These are phyloP conservation scores for Sparassis latifolia DNA, from an alignment of 1,284 basidiomycete species.

Conservation along the genomic window DNA sequence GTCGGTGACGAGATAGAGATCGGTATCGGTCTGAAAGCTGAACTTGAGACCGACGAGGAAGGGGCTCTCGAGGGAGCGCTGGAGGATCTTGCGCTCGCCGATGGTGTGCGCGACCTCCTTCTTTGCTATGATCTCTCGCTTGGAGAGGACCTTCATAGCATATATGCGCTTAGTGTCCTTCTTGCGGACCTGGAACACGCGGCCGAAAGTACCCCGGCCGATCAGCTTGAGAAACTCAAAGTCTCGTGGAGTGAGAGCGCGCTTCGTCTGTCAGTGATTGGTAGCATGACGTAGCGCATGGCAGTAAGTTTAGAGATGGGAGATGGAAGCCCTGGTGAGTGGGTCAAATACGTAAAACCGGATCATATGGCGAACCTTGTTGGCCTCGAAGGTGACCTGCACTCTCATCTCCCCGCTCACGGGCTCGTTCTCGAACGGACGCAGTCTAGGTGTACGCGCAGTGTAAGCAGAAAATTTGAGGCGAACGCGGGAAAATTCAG, in stretches of 20 bases:
- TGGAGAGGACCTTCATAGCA: constrained; percentile 99
- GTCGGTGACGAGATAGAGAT: constrained; percentile 96
- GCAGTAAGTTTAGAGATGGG: constrained; percentile 10
- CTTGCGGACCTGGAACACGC: constrained; percentile 98
- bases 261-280: constrained; percentile 53
- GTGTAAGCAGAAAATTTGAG: constrained; percentile 2
- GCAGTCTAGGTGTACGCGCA: constrained; percentile 44
- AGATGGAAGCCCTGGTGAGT: constrained; percentile 4
- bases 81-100: constrained; percentile 97
- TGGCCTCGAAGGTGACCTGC: constrained; percentile 90
- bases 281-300: not conserved
- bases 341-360: constrained; percentile 8
- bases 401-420: constrained; percentile 93
- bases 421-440: constrained; percentile 71
- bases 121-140: constrained; percentile 98
- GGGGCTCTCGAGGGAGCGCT: constrained; percentile 89
- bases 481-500: no score
- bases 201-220: constrained; percentile 97
- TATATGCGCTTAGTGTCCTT: constrained; percentile 98
- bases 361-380: constrained; percentile 55
- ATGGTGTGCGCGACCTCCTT: constrained; percentile 99
- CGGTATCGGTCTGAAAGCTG: constrained; percentile 93
- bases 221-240: constrained; percentile 99
- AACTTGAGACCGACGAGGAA: constrained; percentile 99
- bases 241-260: constrained; percentile 82